Percentiles rank a stretch among this genome's conserved stretches.
These are phyloP conservation scores for Populus deltoides DNA, from an alignment of 345 rosid species.

Conservation along the genomic window DNA sequence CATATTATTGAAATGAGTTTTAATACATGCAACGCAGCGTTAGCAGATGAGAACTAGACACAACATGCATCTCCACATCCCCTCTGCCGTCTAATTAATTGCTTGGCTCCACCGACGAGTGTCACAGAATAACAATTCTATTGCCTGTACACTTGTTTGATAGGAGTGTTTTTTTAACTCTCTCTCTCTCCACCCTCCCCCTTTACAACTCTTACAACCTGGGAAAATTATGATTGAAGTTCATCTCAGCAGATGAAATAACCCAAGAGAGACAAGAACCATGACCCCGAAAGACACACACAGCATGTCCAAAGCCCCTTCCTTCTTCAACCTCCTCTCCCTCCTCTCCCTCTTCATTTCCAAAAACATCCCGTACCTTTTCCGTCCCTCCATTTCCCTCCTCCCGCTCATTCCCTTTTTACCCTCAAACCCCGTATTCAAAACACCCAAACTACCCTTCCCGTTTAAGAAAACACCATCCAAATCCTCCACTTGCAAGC, in stretches of 20 bases:
- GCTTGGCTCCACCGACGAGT: too few species aligned
- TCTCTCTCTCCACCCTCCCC: too few species aligned
- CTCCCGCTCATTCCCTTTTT: conserved; percentile 38
- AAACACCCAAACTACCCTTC: conserved; percentile 54
- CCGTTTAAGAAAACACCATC: conserved; percentile 68
- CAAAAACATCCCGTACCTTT: conserved; percentile 37
- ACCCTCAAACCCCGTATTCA: conserved; percentile 44
- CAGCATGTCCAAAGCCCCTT: conserved; percentile 50
- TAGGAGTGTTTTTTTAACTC: too few species aligned
- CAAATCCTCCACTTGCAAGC: conserved; percentile 62
- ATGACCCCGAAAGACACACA: conserved; percentile 47
- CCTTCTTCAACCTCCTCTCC: conserved; percentile 44
- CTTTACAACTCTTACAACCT: neutral
- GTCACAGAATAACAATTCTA: too few species aligned
- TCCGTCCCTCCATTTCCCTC: conserved; percentile 33
- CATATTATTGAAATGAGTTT: too few species aligned
- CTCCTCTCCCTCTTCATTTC: conserved; percentile 49
- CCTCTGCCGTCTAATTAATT: too few species aligned
- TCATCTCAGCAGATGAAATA: conserved; percentile 32
- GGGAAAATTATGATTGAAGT: neutral
- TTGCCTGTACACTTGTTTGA: too few species aligned
- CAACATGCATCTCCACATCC: too few species aligned
- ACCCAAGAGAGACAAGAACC: conserved; percentile 30
- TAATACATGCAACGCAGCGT: too few species aligned
- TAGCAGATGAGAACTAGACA: too few species aligned